Evolutionary conservation across 495 filamentous ascomycete species (phyloP).

Genomic region (Podospora comata): DNA sequence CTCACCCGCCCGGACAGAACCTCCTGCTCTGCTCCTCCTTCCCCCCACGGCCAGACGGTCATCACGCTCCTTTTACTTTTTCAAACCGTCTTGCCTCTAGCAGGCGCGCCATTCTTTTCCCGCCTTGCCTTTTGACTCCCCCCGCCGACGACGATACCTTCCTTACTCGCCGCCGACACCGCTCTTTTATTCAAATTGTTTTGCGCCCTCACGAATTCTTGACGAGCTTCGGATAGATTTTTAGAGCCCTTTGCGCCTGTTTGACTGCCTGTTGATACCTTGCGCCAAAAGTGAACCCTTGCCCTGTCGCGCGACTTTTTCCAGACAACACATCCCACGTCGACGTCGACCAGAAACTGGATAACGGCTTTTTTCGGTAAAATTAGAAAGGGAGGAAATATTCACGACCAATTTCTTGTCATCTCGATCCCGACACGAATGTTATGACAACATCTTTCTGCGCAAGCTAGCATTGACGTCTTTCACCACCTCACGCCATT

Average conservation of each 20-base stretch:
- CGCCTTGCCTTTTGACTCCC: conserved; percentile 1
- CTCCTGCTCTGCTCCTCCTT: neutral
- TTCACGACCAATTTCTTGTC: conserved; percentile 2
- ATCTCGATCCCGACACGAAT: conserved; percentile 24
- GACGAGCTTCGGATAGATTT: neutral
- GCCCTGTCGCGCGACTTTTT: neutral
- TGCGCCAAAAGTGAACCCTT: neutral
- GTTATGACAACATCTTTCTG: conserved; percentile 32
- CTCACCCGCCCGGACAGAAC: conserved; percentile 7
- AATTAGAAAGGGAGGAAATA: neutral
- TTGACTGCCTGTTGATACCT: no score
- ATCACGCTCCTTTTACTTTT: conserved; percentile 33
- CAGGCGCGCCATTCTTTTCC: conserved; percentile 49
- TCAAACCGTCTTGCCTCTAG: conserved; percentile 38
- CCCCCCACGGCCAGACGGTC: conserved; percentile 25
- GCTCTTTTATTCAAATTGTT: conserved; percentile 10
- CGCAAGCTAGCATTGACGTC: conserved; percentile 20
- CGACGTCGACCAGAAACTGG: neutral
- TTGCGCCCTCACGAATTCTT: conserved; percentile 6
- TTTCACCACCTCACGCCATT: neutral
- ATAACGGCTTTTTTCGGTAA: neutral
- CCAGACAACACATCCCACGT: neutral
- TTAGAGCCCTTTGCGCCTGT: neutral
- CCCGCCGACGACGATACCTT: conserved; percentile 27
- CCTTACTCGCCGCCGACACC: conserved; percentile 13